Evolutionary conservation across 495 filamentous ascomycete species (phyloP), one percentile per base, ranked within the genome.

Genomic region (Bombardia bombarda): DNA sequence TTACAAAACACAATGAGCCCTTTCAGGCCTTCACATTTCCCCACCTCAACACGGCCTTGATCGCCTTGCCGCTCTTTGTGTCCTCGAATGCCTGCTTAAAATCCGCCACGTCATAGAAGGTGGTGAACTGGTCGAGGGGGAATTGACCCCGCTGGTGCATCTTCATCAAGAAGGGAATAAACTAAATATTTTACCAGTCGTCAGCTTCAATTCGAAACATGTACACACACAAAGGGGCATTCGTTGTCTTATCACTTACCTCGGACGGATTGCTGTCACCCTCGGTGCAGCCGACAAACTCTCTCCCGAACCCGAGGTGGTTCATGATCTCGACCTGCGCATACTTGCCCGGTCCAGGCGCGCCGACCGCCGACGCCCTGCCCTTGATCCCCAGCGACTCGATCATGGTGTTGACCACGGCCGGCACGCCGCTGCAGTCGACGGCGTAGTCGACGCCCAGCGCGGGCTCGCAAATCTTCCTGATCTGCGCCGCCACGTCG

Each of bases 131-230:
- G 17, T 65, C 57, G 20, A 71, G 47, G 0, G 68, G 67, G 30
- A 73, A 73, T 32, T 55, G 55, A 7, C 68, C 69, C 36, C 65
- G 55, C 19, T 54, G 53, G 33, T 70, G 70, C 37, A 57, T 49
- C 36, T 62, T 52, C 24, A 72, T 60, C 18, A 70, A 46, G 21
- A 50, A 53, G 0, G 66, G 67, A 19, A 67, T 52, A 13, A 58
- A 52, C 63, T 68, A n/a, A n/a, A n/a, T n/a, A 49, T 40, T 58
- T 58, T 21, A 52, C 58, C 30, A 39, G 3, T 37, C 20, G 53
- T 48, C 53, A 69, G 42, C 16, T 53, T 38, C 5, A 42, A 13
- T 32, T 53, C 47, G 13, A n/a, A n/a, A 33, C 6, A 33, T 7
- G 13, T 6, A n/a, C 13, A 49, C n/a, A n/a, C n/a, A n/a, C n/a